These are phyloP conservation scores for Colletotrichum noveboracense DNA, from an alignment of 2,329 filamentous ascomycete species.

Conservation along the genomic window DNA sequence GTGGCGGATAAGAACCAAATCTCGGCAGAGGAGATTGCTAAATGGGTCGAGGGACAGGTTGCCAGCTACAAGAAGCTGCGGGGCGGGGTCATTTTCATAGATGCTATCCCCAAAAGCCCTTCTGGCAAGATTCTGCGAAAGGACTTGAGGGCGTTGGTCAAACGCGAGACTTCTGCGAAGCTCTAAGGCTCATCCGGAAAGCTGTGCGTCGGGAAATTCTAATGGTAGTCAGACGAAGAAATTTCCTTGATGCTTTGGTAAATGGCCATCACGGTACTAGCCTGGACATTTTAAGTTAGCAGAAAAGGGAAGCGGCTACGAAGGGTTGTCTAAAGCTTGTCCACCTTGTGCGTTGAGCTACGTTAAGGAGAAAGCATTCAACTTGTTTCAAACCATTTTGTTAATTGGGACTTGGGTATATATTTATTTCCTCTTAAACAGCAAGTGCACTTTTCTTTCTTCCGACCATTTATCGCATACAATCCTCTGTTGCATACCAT, in stretches of 20 bases:
- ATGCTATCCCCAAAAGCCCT: constrained; percentile 74
- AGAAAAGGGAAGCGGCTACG: not conserved
- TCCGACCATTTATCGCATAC: fast-evolving
- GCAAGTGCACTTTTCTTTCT: not conserved
- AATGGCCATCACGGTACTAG: not conserved
- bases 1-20: constrained; percentile 34
- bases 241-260: fast-evolving
- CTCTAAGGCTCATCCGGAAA: not conserved
- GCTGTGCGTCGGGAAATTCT: fast-evolving
- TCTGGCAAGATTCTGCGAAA: constrained; percentile 54
- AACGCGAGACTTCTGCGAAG: constrained; percentile 27
- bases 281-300: not conserved
- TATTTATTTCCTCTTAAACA: not conserved
- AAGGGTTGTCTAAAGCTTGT: not conserved
- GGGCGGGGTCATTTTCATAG: constrained; percentile 73
- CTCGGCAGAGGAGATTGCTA: constrained; percentile 29
- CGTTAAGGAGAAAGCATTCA: not conserved
- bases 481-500: not conserved
- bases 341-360: not conserved
- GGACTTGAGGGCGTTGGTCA: constrained; percentile 39
- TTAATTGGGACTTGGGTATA: not conserved
- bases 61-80: constrained; percentile 71
- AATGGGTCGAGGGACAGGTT: constrained; percentile 26
- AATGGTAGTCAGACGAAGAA: fast-evolving
- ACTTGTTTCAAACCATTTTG: not conserved